These are phyloP conservation scores for Ascochyta koolunga DNA, from an alignment of 2,329 filamentous ascomycete genomes.

Conservation along the genomic window DNA sequence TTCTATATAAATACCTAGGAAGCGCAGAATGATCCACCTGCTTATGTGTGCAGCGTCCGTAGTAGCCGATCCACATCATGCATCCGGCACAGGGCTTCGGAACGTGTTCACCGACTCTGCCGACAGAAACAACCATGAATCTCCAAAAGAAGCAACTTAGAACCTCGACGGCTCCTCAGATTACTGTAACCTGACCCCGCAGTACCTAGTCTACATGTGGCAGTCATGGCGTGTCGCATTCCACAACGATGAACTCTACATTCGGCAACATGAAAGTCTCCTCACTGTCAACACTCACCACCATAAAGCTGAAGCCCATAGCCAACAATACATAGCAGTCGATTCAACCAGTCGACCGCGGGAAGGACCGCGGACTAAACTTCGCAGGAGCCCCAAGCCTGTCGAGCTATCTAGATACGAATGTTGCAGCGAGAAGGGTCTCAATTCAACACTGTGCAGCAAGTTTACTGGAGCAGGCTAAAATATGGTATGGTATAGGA, in stretches of 20 bases:
- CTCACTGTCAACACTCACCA: not conserved
- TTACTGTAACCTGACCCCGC: no score
- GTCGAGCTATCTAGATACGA: not conserved
- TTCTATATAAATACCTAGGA: no score
- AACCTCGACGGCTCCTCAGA: no score
- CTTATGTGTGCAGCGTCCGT: no score
- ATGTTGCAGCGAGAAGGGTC: not conserved
- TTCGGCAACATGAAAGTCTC: not conserved
- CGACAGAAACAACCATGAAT: no score
- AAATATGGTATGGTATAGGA: not conserved
- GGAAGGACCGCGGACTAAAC: conserved; percentile 13
- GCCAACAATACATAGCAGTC: not conserved
- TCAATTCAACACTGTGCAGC: conserved; percentile 1
- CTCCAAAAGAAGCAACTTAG: no score
- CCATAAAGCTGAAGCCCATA: not conserved
- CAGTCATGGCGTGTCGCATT: no score
- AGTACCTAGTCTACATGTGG: no score
- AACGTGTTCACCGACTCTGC: no score
- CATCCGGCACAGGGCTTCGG: no score
- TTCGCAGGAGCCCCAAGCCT: conserved; percentile 3
- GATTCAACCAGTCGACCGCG: not conserved
- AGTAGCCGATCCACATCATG: no score
- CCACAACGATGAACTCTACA: not conserved
- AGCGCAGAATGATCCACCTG: no score
- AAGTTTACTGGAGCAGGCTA: not conserved